These are phyloP conservation scores for Boletus albobrunnescens DNA, from an alignment of 1,284 basidiomycete genomes.

Conservation along the genomic window DNA sequence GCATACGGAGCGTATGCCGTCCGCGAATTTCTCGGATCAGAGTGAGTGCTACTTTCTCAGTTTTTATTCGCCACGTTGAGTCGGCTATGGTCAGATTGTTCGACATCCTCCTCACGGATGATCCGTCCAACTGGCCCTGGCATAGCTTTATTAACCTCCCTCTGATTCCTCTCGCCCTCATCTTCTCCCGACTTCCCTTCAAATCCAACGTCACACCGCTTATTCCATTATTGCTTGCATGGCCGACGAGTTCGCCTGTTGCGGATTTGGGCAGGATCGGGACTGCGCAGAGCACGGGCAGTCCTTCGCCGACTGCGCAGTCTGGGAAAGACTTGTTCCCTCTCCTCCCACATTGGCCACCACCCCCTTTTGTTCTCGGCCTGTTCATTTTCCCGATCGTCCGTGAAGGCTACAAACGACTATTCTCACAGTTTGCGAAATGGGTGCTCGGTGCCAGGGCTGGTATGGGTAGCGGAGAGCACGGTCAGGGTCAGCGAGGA, in stretches of 20 bases:
- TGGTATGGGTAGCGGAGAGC: conserved; percentile 12
- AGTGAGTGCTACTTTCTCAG: conserved; percentile 40
- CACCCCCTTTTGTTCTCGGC: conserved; percentile 53
- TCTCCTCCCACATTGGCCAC: conserved; percentile 48
- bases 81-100: conserved; percentile 44
- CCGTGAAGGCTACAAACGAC: conserved; percentile 43
- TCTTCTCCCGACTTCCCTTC: conserved; percentile 53
- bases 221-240: conserved; percentile 57
- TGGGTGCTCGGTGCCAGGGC: conserved; percentile 44
- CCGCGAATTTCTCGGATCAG: conserved; percentile 60
- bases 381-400: conserved; percentile 51
- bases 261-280: conserved; percentile 4
- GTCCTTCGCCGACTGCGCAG: neutral
- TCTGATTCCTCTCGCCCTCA: conserved; percentile 52
- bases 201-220: conserved; percentile 46
- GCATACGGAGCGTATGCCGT: conserved; percentile 73
- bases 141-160: conserved; percentile 69
- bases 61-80: conserved; percentile 1
- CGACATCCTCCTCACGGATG: conserved; percentile 56
- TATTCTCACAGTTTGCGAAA: conserved; percentile 41
- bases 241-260: conserved; percentile 54
- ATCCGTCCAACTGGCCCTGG: conserved; percentile 66
- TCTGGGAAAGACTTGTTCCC: conserved; percentile 15
- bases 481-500: conserved; percentile 12
- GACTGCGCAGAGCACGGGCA: neutral